Base-by-base conservation (phyloP, 805 yeast genomes). In the Zygosaccharomyces siamensis region DNA sequence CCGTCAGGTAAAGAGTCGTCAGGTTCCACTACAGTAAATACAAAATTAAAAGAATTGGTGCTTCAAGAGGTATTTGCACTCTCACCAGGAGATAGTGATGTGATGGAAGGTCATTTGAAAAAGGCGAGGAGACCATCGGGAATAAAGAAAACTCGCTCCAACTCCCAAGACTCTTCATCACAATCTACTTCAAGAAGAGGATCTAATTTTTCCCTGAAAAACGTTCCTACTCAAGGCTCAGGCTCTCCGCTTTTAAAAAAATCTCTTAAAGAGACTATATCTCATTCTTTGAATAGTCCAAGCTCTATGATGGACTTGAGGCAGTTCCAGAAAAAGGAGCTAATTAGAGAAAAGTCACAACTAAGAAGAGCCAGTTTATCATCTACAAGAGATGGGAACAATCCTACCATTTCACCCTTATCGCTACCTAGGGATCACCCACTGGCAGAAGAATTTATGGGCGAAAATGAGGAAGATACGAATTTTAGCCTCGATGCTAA, bases 41-140 rank as follows among this genome's bases (percentile, higher is more conserved):
- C 80, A n/a, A 79, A 81, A 58, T 67, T 86, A 24, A 84, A 84
- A 57, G 92, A 86, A 56, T 68, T 81, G 43, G 87, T 86, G 0
- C 63, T 86, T 21, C 76, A 79, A 28, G 95, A 86, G 60, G 93
- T 85, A 0, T 85, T 86, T 68, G 67, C 68, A 8, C 67, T 66
- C 16, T 53, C 57, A n/a, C 37, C 32, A 30, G 39, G 28, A 12
- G 35, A 41, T 6, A 37, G 43, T n/a, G 35, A 28, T 20, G 36
- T 30, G 8, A 33, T 33, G 6, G 44, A 30, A 30, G 26, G 27
- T 23, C 27, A 24, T 12, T 21, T 11, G 14, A 41, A 20, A 33
- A 41, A 21, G 20, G 41, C 51, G 24, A 45, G 54, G 32, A 40
- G 51, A 37, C 12, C 47, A 7, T 45, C 43, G 38, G n/a, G 42